Conservation (phyloP, 202 grass and related monocot genomes). For the Thinopyrum obtusiflorum region DNA sequence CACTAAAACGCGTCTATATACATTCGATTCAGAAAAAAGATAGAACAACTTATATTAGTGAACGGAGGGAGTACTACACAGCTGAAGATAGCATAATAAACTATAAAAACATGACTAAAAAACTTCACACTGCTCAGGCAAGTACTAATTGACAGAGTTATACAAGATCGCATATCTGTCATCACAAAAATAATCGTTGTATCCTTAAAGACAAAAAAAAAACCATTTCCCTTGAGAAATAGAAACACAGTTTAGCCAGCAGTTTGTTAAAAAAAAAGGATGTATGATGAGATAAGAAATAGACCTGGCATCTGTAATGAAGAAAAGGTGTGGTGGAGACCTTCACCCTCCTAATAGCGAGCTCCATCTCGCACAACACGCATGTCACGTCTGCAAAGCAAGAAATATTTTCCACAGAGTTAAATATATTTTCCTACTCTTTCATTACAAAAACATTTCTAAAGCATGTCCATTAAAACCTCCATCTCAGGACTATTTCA, state of each 20-base stretch:
- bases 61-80: no score
- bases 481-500: background rate
- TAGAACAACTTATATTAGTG: no score
- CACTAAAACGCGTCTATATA: no score
- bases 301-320: conserved; percentile 75
- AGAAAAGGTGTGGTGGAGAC: conserved; percentile 89
- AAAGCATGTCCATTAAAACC: background rate
- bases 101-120: no score
- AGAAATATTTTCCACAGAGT: no score
- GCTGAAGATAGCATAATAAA: no score
- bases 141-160: background rate
- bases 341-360: conserved; percentile 79
- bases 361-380: conserved; percentile 63
- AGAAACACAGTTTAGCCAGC: no score
- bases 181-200: background rate
- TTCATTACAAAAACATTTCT: no score
- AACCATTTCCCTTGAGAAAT: no score
- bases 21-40: no score
- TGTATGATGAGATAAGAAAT: background rate
- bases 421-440: no score
- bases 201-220: background rate
- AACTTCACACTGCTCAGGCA: background rate
- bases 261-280: no score
- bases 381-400: conserved; percentile 59
- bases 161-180: background rate